Conservation (phyloP, 1,139 yeast genomes). For the Sugiyamaella xylanicola region DNA sequence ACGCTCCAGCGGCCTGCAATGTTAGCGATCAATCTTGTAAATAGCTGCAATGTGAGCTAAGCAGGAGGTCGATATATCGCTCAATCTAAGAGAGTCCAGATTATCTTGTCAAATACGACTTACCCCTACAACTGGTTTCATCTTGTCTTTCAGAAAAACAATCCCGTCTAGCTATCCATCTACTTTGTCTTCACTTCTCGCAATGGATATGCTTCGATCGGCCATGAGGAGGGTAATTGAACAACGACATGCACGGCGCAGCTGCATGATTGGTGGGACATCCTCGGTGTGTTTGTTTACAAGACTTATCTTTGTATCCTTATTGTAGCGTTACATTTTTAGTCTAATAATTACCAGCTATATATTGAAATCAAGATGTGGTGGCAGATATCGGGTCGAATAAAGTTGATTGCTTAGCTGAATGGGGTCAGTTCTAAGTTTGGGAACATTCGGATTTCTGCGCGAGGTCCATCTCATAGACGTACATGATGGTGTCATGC, state of each 20-base stretch:
- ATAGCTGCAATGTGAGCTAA: too few species aligned
- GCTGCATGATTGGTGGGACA: neutral
- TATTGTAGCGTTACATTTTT: too few species aligned
- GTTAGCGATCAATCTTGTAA: too few species aligned
- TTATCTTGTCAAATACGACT: constrained; percentile 30
- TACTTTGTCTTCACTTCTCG: neutral
- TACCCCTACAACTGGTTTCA: constrained; percentile 47
- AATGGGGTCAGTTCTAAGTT: neutral
- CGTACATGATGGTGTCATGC: neutral
- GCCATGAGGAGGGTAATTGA: neutral
- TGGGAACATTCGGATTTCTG: neutral
- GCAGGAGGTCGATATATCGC: too few species aligned
- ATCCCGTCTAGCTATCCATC: neutral
- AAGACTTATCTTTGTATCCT: too few species aligned
- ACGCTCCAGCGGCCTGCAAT: constrained; percentile 73
- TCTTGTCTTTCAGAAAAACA: constrained; percentile 16
- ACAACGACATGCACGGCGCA: neutral
- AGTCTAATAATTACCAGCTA: too few species aligned
- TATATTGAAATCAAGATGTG: neutral
- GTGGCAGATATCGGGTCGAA: neutral
- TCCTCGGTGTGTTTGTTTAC: too few species aligned
- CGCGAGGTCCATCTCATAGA: neutral
- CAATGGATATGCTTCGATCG: too few species aligned
- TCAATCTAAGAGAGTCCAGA: too few species aligned
- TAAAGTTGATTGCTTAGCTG: too few species aligned